phyloP scores from a whole-genome alignment of 1,284 basidiomycete species.

The Ceratobasidium theobromae region DNA sequence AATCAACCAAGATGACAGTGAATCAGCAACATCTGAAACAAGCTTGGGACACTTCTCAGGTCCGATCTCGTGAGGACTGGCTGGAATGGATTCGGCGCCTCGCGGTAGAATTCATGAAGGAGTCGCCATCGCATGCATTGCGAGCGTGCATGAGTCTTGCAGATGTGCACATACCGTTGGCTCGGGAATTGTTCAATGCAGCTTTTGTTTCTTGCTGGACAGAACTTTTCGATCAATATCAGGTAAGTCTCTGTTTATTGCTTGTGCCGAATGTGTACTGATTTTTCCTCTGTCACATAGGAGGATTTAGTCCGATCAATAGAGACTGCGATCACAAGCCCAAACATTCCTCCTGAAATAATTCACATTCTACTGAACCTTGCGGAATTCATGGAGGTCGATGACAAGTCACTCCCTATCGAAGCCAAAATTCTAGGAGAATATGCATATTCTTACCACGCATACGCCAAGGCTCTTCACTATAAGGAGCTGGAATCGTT shows the following conservation, averaged over 20 bases:
- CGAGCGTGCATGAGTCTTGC: conserved; percentile 94
- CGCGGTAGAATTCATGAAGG: conserved; percentile 96
- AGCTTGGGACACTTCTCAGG: conserved; percentile 90
- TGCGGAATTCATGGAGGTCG: conserved; percentile 99
- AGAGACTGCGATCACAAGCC: conserved; percentile 82
- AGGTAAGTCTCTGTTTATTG: conserved; percentile 54
- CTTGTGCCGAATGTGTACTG: conserved; percentile 12
- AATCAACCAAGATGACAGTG: conserved; percentile 86
- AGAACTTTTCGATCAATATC: conserved; percentile 94
- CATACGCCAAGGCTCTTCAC: conserved; percentile 97
- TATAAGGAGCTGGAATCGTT: conserved; percentile 99
- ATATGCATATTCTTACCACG: conserved; percentile 91
- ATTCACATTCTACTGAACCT: conserved; percentile 94
- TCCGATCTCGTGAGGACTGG: conserved; percentile 89
- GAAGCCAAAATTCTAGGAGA: conserved; percentile 92
- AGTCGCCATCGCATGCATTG: conserved; percentile 95
- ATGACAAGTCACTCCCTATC: conserved; percentile 94
- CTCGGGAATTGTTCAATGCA: conserved; percentile 95
- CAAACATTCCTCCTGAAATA: conserved; percentile 82
- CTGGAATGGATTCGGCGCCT: conserved; percentile 93
- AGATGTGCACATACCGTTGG: conserved; percentile 88
- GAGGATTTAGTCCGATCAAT: conserved; percentile 93
- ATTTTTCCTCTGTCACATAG: conserved; percentile 47
- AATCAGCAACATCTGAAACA: conserved; percentile 98
- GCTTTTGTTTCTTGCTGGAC: conserved; percentile 99